A percentile compares a stretch with the other conserved stretches of the same genome.
These are phyloP conservation scores for Thalassiosira profunda DNA, from an alignment of 108 stramenopile genomes.

Conservation along the genomic window DNA sequence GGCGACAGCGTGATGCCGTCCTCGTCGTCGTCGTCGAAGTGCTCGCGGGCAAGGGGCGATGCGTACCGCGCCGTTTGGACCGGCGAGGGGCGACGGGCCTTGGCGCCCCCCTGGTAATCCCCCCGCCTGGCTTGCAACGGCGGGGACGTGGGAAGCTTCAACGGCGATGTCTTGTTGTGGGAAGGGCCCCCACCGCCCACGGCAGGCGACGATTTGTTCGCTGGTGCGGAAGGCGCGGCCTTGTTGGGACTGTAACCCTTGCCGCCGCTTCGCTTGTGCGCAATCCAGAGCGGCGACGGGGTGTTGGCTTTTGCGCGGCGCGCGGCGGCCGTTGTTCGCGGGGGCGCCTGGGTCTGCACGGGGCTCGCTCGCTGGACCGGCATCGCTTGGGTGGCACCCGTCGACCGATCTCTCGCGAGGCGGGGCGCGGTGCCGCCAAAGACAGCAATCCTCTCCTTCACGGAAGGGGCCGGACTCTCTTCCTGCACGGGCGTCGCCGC, in stretches of 20 bases:
- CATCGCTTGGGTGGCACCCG: background rate
- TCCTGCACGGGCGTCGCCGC: background rate
- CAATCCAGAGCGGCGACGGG: conserved; percentile 12
- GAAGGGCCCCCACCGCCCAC: too few species aligned
- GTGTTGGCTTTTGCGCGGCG: background rate
- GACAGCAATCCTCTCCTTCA: conserved; percentile 34
- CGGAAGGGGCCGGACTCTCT: conserved; percentile 8
- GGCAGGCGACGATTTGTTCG: too few species aligned
- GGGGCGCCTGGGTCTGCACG: conserved; percentile 5
- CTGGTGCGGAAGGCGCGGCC: too few species aligned
- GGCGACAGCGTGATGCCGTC: conserved; percentile 51
- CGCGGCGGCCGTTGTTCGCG: conserved; percentile 5
- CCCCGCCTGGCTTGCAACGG: too few species aligned
- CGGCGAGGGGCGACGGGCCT: too few species aligned
- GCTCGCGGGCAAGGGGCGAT: background rate
- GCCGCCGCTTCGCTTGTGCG: background rate
- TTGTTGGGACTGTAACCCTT: conserved; percentile 1
- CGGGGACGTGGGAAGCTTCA: background rate
- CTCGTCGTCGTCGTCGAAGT: conserved; percentile 24
- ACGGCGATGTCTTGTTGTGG: background rate
- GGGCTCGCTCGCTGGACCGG: conserved; percentile 2
- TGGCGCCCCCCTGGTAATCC: too few species aligned
- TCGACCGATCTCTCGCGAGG: background rate
- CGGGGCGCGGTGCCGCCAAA: conserved; percentile 9
- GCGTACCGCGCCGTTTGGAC: conserved; percentile 17